Evolutionary conservation across 176 grass and related monocot species (phyloP).

Genomic region (Oryza punctata): DNA sequence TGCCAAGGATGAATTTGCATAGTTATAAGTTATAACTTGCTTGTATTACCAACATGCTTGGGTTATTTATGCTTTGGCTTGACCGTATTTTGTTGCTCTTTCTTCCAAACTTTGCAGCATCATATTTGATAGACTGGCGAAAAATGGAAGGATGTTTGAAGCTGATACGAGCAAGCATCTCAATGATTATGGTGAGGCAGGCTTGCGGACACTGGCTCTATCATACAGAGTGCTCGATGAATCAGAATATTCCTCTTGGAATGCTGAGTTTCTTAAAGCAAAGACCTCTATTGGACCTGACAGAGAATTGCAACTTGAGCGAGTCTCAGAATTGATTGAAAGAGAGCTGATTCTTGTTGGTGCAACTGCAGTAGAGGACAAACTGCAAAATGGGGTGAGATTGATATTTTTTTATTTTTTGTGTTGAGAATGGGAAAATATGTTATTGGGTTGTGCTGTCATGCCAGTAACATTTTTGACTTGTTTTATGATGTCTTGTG

Average conservation of each 20-base stretch:
- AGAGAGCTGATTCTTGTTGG: conserved; percentile 91
- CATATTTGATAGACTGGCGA: conserved; percentile 94
- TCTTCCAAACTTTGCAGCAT: conserved; percentile 54
- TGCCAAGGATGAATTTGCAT: neutral
- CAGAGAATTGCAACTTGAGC: conserved; percentile 81
- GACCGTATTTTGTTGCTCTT: conserved; percentile 34
- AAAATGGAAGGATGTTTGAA: conserved; percentile 83
- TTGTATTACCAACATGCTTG: conserved; percentile 31
- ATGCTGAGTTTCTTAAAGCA: conserved; percentile 82
- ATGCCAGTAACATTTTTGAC: conserved; percentile 34
- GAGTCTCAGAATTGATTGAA: conserved; percentile 87
- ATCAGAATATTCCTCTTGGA: conserved; percentile 91
- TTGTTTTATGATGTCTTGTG: conserved; percentile 31
- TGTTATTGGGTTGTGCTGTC: conserved; percentile 31
- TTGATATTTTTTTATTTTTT: neutral
- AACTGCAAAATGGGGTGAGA: conserved; percentile 84
- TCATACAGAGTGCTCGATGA: conserved; percentile 85
- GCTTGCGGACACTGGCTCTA: conserved; percentile 81
- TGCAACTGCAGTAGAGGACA: conserved; percentile 95
- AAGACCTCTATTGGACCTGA: conserved; percentile 89
- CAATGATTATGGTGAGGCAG: conserved; percentile 93
- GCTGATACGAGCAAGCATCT: conserved; percentile 74
- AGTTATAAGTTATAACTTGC: conserved; percentile 10
- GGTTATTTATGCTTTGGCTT: conserved; percentile 20
- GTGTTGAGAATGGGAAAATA: conserved; percentile 16